Evolutionary conservation across 2,329 filamentous ascomycete genomes (phyloP).

Genomic region (Knufia fluminis): DNA sequence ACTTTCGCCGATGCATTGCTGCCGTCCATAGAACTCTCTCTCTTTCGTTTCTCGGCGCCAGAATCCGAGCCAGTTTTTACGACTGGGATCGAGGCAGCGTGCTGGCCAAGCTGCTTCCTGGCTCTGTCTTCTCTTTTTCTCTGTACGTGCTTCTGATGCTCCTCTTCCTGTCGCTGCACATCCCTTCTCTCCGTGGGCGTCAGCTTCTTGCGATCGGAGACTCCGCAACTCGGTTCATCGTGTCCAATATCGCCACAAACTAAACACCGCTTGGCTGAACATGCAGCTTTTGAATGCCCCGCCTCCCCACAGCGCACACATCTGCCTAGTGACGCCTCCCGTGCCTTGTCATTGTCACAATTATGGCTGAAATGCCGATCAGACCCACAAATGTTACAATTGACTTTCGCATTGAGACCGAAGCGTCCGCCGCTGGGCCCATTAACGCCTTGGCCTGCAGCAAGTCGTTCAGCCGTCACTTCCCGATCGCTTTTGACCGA

Average conservation of each 20-base stretch:
- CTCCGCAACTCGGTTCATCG: constrained; percentile 27
- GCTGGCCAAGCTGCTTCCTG: constrained; percentile 34
- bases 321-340: constrained; percentile 29
- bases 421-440: constrained; percentile 36
- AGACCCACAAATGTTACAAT: constrained; percentile 39
- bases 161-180: constrained; percentile 31
- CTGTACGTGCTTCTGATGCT: constrained; percentile 28
- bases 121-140: constrained; percentile 31
- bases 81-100: constrained; percentile 36
- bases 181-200: constrained; percentile 29
- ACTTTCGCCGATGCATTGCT: constrained; percentile 1
- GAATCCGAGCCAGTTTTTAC: constrained; percentile 16
- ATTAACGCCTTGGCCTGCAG: neutral
- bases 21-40: constrained; percentile 12
- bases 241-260: constrained; percentile 39
- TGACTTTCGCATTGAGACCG: constrained; percentile 34
- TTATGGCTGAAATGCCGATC: constrained; percentile 35
- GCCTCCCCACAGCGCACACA: constrained; percentile 35
- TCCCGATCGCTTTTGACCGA: neutral
- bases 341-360: constrained; percentile 38
- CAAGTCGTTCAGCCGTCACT: too few relatives aligned
- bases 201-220: constrained; percentile 25
- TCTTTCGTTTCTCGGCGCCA: constrained; percentile 18
- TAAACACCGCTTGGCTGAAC: constrained; percentile 34
- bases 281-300: constrained; percentile 32